These are phyloP conservation scores for Linum usitatissimum DNA, from an alignment of 345 rosid genomes.

Conservation along the genomic window DNA sequence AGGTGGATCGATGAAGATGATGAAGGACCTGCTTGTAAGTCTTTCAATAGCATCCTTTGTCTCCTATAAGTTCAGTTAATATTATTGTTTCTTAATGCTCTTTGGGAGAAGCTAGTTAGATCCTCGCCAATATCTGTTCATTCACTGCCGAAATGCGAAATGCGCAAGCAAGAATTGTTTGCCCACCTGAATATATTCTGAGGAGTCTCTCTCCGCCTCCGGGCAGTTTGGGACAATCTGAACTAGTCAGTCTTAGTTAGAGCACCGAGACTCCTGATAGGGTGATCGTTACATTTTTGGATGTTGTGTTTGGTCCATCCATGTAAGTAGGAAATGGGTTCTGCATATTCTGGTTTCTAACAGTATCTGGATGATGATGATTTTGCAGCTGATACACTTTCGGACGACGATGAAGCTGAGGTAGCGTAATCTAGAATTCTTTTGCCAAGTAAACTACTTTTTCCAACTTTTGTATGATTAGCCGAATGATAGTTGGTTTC, in stretches of 20 bases:
- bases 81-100: no score
- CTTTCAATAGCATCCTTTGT: background rate
- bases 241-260: no score
- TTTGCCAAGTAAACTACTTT: background rate
- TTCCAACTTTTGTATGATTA: background rate
- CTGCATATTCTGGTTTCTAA: background rate
- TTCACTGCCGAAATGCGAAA: no score
- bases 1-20: constrained; percentile 99
- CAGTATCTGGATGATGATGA: background rate
- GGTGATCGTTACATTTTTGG: no score
- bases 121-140: no score
- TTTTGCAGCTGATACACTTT: constrained; percentile 56
- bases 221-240: no score
- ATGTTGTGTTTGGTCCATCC: no score
- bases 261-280: no score
- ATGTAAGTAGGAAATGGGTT: background rate
- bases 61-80: background rate
- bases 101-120: no score
- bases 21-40: constrained; percentile 57
- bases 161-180: no score
- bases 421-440: constrained; percentile 31
- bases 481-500: background rate
- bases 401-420: constrained; percentile 41
- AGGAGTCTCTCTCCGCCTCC: no score
- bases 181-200: no score